Evolutionary conservation across 1,139 yeast genomes (phyloP).

Genomic region (Blastobotrys aristatus): DNA sequence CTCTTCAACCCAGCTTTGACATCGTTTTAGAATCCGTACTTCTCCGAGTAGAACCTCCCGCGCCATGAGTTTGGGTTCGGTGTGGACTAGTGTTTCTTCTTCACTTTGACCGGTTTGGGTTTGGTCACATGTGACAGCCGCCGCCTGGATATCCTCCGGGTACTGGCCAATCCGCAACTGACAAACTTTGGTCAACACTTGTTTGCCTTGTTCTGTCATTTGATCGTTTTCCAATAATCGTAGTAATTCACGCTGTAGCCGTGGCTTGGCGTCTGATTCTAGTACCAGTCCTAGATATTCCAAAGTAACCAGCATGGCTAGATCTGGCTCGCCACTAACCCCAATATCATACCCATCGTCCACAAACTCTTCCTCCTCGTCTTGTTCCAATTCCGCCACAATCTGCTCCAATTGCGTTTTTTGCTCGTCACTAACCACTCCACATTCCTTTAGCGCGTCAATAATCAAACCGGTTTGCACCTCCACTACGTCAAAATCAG

Average conservation of each 20-base stretch:
- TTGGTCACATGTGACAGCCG: not conserved
- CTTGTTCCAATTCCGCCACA: slow-evolving; percentile 19
- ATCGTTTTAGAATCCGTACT: slow-evolving; percentile 22
- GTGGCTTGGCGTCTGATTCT: slow-evolving; percentile 8
- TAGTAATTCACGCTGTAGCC: slow-evolving; percentile 19
- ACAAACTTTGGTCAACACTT: slow-evolving; percentile 19
- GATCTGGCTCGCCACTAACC: slow-evolving; percentile 24
- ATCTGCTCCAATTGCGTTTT: slow-evolving; percentile 19
- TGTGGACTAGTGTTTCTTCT: slow-evolving; percentile 15
- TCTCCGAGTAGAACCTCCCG: slow-evolving; percentile 27
- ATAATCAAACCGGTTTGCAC: slow-evolving; percentile 33
- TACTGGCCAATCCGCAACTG: slow-evolving; percentile 22
- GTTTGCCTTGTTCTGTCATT: slow-evolving; percentile 20
- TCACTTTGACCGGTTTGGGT: not conserved
- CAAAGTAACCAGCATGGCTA: slow-evolving; percentile 18
- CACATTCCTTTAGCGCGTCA: slow-evolving; percentile 16
- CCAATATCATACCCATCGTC: slow-evolving; percentile 34
- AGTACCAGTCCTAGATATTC: slow-evolving; percentile 9
- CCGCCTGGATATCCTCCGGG: slow-evolving; percentile 16
- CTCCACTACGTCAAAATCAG: slow-evolving; percentile 80
- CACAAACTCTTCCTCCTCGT: slow-evolving; percentile 24
- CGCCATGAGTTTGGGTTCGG: slow-evolving; percentile 25
- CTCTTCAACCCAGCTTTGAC: slow-evolving; percentile 20
- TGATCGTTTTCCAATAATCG: slow-evolving; percentile 20
- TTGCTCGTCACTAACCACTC: slow-evolving; percentile 16